Evolutionary conservation across 768 basidiomycete genomes (phyloP).

Genomic region (Polyporus arcularius): DNA sequence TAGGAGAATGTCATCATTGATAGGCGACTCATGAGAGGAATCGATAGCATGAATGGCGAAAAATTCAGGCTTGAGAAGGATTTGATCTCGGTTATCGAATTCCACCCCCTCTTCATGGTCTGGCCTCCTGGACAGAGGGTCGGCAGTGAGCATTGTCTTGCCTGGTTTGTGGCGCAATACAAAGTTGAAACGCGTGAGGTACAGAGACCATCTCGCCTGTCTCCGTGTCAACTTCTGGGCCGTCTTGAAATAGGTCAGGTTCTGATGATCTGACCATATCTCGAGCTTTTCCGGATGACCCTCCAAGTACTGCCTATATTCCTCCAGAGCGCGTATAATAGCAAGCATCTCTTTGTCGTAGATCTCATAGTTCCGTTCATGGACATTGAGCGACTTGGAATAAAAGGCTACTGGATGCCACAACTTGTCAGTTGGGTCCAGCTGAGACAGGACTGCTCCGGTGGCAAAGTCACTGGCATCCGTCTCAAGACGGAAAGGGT

Average conservation of each 20-base stretch:
- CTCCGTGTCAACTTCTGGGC: conserved; percentile 28
- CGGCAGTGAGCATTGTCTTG: no score
- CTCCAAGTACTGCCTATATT: conserved; percentile 30
- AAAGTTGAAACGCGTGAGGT: no score
- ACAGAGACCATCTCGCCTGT: conserved; percentile 38
- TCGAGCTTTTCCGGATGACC: conserved; percentile 16
- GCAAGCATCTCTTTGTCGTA: conserved; percentile 42
- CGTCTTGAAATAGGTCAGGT: conserved; percentile 29
- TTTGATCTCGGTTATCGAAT: no score
- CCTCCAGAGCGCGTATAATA: conserved; percentile 30
- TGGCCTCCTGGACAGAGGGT: no score
- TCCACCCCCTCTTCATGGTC: no score
- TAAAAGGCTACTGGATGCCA: no score
- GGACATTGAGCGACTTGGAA: conserved; percentile 1
- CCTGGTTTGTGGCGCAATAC: no score
- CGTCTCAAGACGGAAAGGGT: conserved; percentile 18
- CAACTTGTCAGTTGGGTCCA: no score
- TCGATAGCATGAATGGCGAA: no score
- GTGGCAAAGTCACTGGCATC: conserved; percentile 29
- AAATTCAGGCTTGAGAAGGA: no score
- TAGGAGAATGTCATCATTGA: no score
- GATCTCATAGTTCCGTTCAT: conserved; percentile 33
- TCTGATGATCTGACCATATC: conserved; percentile 34
- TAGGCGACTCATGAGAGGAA: no score
- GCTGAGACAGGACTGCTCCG: conserved; percentile 33